Evolutionary conservation across 2,329 filamentous ascomycete genomes (phyloP).

Genomic region (Microcyclospora pomicola): DNA sequence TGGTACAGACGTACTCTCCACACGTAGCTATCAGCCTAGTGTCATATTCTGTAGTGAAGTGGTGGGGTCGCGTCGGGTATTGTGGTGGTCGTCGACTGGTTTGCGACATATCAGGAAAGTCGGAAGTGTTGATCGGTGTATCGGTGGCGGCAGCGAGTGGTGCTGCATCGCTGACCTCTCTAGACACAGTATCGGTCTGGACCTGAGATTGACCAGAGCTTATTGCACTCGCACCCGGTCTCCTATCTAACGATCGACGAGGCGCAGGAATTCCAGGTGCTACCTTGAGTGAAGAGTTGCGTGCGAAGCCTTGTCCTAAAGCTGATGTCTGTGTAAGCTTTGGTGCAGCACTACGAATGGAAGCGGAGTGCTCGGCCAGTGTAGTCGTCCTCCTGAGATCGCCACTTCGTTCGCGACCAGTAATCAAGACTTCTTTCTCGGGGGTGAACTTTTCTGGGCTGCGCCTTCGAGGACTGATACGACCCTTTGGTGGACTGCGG

Average conservation of each 20-base stretch:
- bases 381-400: conserved; percentile 8
- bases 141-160: background rate
- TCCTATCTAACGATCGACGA: conserved; percentile 16
- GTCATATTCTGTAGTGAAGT: conserved; percentile 77
- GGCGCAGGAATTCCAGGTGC: conserved; percentile 22
- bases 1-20: conserved; percentile 74
- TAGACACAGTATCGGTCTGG: no score
- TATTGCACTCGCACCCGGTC: conserved; percentile 3
- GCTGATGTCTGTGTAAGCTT: conserved; percentile 13
- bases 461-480: conserved; percentile 11
- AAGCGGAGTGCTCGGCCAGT: conserved; percentile 5
- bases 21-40: conserved; percentile 76
- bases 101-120: conserved; percentile 73
- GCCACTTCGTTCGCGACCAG: conserved; percentile 7
- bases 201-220: no score
- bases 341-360: conserved; percentile 15
- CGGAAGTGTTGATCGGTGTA: conserved; percentile 14
- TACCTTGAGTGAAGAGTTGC: conserved; percentile 2
- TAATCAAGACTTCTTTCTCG: no score
- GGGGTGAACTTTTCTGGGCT: conserved; percentile 16
- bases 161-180: no score
- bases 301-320: conserved; percentile 16
- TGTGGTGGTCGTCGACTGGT: conserved; percentile 73
- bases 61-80: conserved; percentile 55
- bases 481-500: conserved; percentile 15